These are phyloP conservation scores for Sporopachydermia quercuum DNA, from an alignment of 805 yeast species.

Conservation along the genomic window DNA sequence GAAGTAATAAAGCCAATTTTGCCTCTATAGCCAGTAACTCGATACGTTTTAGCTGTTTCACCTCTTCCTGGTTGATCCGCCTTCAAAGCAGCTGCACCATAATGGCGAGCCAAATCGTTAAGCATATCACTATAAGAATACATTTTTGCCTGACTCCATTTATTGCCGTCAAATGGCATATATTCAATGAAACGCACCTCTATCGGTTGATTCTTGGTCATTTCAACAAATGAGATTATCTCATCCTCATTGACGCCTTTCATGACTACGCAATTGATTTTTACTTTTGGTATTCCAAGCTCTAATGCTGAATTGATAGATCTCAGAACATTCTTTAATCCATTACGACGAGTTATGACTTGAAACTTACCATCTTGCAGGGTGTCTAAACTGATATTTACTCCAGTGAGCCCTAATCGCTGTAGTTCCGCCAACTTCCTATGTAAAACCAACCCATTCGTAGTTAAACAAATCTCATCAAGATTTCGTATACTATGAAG, in stretches of 20 bases:
- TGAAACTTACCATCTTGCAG: constrained; percentile 34
- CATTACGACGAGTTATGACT: constrained; percentile 35
- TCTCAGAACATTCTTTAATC: constrained; percentile 28
- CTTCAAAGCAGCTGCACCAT: constrained; percentile 15
- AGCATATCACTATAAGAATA: constrained; percentile 30
- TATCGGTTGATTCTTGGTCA: constrained; percentile 24
- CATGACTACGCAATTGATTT: constrained; percentile 36
- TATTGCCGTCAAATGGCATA: constrained; percentile 45
- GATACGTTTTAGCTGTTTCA: constrained; percentile 34
- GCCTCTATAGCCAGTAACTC: constrained; percentile 29
- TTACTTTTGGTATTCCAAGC: constrained; percentile 29
- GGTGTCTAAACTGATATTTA: constrained; percentile 35
- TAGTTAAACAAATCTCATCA: constrained; percentile 35
- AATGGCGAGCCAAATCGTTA: constrained; percentile 16
- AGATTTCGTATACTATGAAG: constrained; percentile 18
- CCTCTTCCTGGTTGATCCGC: constrained; percentile 18
- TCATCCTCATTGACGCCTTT: constrained; percentile 37
- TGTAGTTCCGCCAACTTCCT: constrained; percentile 30
- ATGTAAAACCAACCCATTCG: constrained; percentile 35
- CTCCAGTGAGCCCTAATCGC: constrained; percentile 28
- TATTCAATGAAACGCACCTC: constrained; percentile 41
- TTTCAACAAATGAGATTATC: constrained; percentile 28
- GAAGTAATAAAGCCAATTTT: constrained; percentile 38
- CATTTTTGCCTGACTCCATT: constrained; percentile 32
- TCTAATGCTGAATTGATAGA: constrained; percentile 29